Evolutionary conservation across 202 grass and related monocot species (phyloP), one percentile per base, ranked within the genome.

Genomic region (Saccharum hybrid): DNA sequence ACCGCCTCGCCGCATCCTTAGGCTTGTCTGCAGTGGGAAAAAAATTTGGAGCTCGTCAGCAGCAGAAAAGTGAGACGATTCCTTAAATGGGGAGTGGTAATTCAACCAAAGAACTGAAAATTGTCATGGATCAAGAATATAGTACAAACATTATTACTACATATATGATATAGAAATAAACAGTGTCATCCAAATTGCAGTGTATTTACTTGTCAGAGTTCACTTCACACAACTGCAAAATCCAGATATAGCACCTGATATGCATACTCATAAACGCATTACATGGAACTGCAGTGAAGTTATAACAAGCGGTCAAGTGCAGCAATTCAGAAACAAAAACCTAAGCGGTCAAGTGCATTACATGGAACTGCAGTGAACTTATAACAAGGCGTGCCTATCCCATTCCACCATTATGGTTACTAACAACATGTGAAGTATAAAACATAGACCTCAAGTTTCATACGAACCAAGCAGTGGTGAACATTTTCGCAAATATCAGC

Each of bases 1-100:
- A n/a, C 81, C 82, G 76, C 76, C 84, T 57, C 74, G 90, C 79
- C 86, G 76, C 71, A 90, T 68, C 79, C 87, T 90, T 60, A 81
- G 75, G 68, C 74, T 92, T 34, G 82, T 77, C 96, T 96, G 78
- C 48, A 52, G 76, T 16, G 77, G 66, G 40, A 80, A 64, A n/a
- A 64, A 43, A 30, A 77, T 3, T 10, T 34, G 66, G 14, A 66
- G 21, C 2, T 23, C 2, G 10, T 46, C 34, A 63, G 11, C 5
- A 71, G 15, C 66, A 74, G 22, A 19, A 65, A 70, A 84, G 28
- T 7, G 41, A 51, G 4, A 62, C 37, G 10, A 18, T 51, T 61
- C 10, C 21, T 48, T 74, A 33, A 70, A 54, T 5, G 19, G 66
- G 66, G 60, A 30, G 18, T 26, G 26, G 11, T 16, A 10, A 66